phyloP scores from a whole-genome alignment of 2,329 filamentous ascomycete genomes.

The Aspergillus floridensis region DNA sequence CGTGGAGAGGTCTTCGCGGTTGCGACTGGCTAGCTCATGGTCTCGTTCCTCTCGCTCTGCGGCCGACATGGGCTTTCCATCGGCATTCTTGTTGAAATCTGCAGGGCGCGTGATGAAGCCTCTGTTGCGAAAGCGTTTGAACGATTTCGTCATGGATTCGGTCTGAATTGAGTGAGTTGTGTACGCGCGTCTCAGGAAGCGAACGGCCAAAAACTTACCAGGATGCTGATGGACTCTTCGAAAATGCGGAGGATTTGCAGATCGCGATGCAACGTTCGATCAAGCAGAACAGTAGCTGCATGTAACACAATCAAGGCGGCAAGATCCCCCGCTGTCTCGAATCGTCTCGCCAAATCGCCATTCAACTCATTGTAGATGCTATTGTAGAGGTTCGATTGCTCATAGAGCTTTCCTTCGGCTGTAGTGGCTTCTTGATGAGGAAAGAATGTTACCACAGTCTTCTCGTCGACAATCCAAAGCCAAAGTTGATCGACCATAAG shows the following conservation, averaged over 20 bases:
- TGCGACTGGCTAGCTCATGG: constrained; percentile 54
- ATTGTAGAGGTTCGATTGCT: constrained; percentile 59
- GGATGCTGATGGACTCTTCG: constrained; percentile 63
- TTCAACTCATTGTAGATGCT: constrained; percentile 66
- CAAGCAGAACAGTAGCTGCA: constrained; percentile 61
- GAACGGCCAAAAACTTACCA: constrained; percentile 42
- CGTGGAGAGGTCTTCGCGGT: constrained; percentile 62
- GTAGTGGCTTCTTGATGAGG: constrained; percentile 35
- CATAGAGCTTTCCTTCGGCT: constrained; percentile 33
- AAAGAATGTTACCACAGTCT: constrained; percentile 35
- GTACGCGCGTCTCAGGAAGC: accelerated
- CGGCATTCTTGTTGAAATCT: constrained; percentile 28
- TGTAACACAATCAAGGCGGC: constrained; percentile 62
- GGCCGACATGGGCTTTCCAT: constrained; percentile 32
- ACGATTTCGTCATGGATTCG: constrained; percentile 60
- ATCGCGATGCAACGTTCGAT: constrained; percentile 59
- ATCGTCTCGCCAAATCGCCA: constrained; percentile 61
- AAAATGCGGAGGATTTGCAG: constrained; percentile 65
- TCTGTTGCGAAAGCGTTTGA: constrained; percentile 61
- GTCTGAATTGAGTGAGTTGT: constrained; percentile 41
- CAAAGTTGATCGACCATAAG: constrained; percentile 69
- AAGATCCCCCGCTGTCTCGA: constrained; percentile 61
- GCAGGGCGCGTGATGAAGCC: constrained; percentile 50
- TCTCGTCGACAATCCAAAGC: constrained; percentile 48
- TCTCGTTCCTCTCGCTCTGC: constrained; percentile 45